Conservation (phyloP, 208 protist genomes). For the Porcisia deanei region DNA sequence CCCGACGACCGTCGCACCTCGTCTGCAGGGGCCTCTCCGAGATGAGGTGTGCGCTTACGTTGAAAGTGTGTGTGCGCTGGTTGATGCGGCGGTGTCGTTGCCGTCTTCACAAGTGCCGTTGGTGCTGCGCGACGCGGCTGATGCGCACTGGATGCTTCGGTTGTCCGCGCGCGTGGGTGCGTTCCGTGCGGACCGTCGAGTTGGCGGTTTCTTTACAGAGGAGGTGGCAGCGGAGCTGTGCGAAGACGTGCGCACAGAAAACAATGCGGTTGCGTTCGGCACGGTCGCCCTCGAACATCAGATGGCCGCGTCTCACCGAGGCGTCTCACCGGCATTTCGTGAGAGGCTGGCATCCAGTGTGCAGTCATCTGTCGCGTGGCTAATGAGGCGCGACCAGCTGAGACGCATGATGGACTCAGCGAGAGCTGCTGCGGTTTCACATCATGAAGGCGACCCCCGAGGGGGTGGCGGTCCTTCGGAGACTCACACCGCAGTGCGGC, state of each 20-base stretch:
- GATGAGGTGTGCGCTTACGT: slow-evolving; percentile 12
- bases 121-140: slow-evolving; percentile 41
- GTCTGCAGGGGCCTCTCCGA: slow-evolving; percentile 7
- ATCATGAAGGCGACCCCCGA: neutral
- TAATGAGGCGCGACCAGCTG: slow-evolving; percentile 23
- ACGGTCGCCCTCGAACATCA: neutral
- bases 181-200: neutral
- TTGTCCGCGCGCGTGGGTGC: neutral
- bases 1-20: neutral
- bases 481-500: neutral
- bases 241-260: neutral
- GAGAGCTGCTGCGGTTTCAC: neutral
- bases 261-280: neutral
- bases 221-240: neutral
- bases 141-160: slow-evolving; percentile 63
- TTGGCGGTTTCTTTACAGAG: neutral
- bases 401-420: neutral
- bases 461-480: neutral
- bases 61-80: neutral
- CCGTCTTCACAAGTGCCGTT: slow-evolving; percentile 33
- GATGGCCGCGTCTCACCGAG: neutral
- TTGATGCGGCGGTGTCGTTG: neutral
- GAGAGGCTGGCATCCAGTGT: slow-evolving; percentile 2
- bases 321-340: slow-evolving; percentile 11
- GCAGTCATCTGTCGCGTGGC: slow-evolving; percentile 4